Evolutionary conservation across 2,329 filamentous ascomycete species (phyloP), one percentile per base, ranked within the genome.

Genomic region (Penicillium sp.): DNA sequence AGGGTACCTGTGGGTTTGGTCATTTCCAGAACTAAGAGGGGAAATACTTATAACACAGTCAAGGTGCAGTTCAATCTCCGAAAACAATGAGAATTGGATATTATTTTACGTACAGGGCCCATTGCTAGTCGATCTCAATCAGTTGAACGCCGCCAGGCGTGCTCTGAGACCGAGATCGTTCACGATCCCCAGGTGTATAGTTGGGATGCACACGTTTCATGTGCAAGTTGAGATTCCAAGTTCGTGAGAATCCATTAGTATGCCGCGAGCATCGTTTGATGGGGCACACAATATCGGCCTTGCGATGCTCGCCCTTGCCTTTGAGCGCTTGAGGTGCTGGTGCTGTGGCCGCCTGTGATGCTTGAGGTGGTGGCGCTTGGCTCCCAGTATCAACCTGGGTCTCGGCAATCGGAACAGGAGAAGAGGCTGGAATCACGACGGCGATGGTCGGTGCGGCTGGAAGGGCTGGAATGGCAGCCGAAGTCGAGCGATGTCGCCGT

Each of bases 211-310:
- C 65, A 8, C 63, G 70, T 59, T 71, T 71, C 56, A 77, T 49
- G 63, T 77, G 75, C 34, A 71, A 62, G 57, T 75, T 75, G 22
- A 76, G 64, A 61, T 77, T 77, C 75, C 75, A 76, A 14, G 55
- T 67, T 14, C 75, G 69, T 1, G 74, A 71, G 55, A 77, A 77
- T 0, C 74, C 75, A 31, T 74, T 60, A 5, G 11, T 53, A 61
- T 70, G 69, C 37, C 74, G 69, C 25, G 51, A 43, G 55, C 75
- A 77, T 8, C 52, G 57, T 50, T 58, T 64, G 6, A 76, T 50
- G 1, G 75, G 75, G 53, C 75, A 77, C 6, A 75, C 10, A 31
- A 75, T 41, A 47, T 68, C 69, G 15, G 57, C 38, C 47, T 73
- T 72, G 5, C 70, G 63, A 55, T 73, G 70, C 28, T 57, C 48